Conservation (phyloP, 257 asterid genomes). For the Avicennia marina region DNA sequence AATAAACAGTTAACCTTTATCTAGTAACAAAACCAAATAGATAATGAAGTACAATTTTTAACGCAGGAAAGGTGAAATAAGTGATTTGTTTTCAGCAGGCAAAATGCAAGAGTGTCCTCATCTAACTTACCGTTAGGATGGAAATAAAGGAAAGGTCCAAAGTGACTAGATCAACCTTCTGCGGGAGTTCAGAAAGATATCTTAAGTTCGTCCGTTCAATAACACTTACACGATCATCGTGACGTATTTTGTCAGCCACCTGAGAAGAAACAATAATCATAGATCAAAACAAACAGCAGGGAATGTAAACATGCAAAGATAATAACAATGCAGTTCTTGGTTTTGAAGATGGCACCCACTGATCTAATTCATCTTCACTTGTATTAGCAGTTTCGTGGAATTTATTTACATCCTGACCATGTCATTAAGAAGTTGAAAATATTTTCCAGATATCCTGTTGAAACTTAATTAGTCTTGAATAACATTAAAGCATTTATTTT, state of each 20-base stretch:
- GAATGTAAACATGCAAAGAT: background rate
- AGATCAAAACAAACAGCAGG: slow-evolving; percentile 16
- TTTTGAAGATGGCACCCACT: too few relatives aligned
- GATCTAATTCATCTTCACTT: too few relatives aligned
- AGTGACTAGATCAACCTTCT: slow-evolving; percentile 86
- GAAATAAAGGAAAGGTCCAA: slow-evolving; percentile 97
- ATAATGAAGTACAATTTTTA: background rate
- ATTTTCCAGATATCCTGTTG: too few relatives aligned
- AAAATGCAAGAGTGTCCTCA: slow-evolving; percentile 4
- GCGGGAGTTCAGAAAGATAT: slow-evolving; percentile 85
- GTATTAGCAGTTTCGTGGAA: too few relatives aligned
- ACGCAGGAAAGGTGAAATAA: background rate
- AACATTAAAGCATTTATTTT: background rate
- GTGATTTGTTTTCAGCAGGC: background rate
- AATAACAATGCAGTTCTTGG: background rate
- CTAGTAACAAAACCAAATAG: background rate
- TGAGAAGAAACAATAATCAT: slow-evolving; percentile 25
- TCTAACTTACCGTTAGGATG: slow-evolving; percentile 62
- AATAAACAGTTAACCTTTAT: background rate
- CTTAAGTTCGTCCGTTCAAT: slow-evolving; percentile 88
- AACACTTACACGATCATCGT: slow-evolving; percentile 64
- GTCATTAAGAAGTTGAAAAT: background rate
- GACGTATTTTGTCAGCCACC: slow-evolving; percentile 95
- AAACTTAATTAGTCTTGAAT: too few relatives aligned
- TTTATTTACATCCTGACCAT: slow-evolving; percentile 5